Base-by-base conservation (phyloP, 2,329 filamentous ascomycete genomes). In the Whalleya microplaca region DNA sequence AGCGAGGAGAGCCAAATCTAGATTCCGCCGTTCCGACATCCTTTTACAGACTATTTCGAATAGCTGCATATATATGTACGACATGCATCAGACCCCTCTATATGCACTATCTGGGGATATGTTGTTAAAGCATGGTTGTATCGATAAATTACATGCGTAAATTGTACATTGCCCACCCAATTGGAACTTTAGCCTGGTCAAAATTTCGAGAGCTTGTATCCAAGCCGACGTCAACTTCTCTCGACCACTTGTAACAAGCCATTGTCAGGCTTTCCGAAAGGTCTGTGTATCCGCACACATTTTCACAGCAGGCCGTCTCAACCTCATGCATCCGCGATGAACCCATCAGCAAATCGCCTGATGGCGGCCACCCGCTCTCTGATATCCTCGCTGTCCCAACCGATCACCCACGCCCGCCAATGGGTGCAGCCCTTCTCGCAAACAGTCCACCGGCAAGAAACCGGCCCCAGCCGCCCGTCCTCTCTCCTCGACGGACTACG, bases 301-400 rank as follows among this genome's bases (percentile, higher is more conserved):
- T 14, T 3, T 21, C 29, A 29, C 8, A 16, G 14, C 8, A 18
- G 45, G 3, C 6, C 20, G 6, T 27, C 21, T 12, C 9, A 51
- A 8, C 53, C 51, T 50, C 42, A 74, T 73, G 68, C 62, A 51
- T 61, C 65, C 64, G 72, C 66, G 50, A 82, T 82, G 80, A 80
- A 74, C 58, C 76, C 73, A 50, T 67, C 75, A 65, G 70, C 77
- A 63, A 74, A 71, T 66, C 75, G 79, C 72, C 70, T 77, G 41
- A 64, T 77, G 71, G 77, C 75, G 66, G 75, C 73, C 59, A 68
- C 74, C 46, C 63, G 76, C 57, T 69, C 73, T 42, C 72, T 75
- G 59, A 51, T 70, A 56, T 56, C n/a, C n/a, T n/a, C 64, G 52
- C 53, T 53, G 61, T 46, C 62, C 57, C 60, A 63, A 53, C 50